Evolutionary conservation across 169 alveolate species (phyloP), one percentile per base, ranked within the genome.

Genomic region (Theileria equi): DNA sequence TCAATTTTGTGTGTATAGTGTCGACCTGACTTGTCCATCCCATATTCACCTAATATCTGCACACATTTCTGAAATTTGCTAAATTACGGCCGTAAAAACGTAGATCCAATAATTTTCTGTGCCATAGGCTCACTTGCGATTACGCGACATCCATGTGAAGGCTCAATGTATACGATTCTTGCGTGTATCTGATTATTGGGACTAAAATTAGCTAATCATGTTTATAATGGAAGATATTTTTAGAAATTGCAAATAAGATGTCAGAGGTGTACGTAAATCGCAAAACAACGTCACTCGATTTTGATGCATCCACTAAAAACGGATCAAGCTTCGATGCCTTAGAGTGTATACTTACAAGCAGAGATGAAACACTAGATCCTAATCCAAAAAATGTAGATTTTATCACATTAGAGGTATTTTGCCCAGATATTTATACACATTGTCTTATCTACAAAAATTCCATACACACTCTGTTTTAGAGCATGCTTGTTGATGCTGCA

Each of bases 401-500:
- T 40, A 26, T 60, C 21, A 26, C 57, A 8, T 36, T 63, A 17
- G 84, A 49, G 84, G 84, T 74, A 32, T 26, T 67, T 28, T 34
- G 47, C 49, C 0, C 35, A 26, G 43, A 19, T 16, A 2, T 26
- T 13, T 31, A 55, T 23, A 53, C 65, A 67, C 25, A 32, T 16
- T 13, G 5, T 16, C 23, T 44, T 19, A 44, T 11, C 19, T 36
- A 13, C 45, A 36, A 10, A 36, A 36, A 13, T 25, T 5, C 26
- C 10, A 45, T 45, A 25, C 26, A 1, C 13, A 25, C 54, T 5
- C 26, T 45, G 5, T 45, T 52, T 10, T 40, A 77, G 86, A 28
- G 63, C 16, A 32, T 45, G 5, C n/a, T 77, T 17, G 21, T 66
- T n/a, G 13, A 53, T 41, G 70, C 86, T 16, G 74, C 86, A 4